Evolutionary conservation across 345 rosid genomes (phyloP).

Genomic region (Brassica napus): DNA sequence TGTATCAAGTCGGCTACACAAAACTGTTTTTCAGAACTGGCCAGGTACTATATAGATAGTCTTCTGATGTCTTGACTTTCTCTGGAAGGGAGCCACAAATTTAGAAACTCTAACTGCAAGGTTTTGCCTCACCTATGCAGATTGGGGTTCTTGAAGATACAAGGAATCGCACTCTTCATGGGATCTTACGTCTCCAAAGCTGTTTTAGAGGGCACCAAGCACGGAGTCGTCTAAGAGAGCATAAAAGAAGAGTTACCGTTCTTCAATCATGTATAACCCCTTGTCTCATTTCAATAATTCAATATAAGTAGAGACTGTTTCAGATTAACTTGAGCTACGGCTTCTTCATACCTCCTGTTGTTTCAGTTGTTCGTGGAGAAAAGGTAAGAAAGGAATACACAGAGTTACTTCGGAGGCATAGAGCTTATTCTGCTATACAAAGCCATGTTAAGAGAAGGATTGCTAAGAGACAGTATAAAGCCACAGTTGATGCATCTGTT

Average conservation of each 20-base stretch:
- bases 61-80: constrained; percentile 9
- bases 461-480: constrained; percentile 46
- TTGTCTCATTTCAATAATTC: background rate
- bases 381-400: constrained; percentile 64
- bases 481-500: constrained; percentile 55
- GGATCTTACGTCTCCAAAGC: constrained; percentile 69
- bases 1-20: constrained; percentile 93
- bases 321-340: constrained; percentile 13
- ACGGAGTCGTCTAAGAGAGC: constrained; percentile 51
- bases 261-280: constrained; percentile 72
- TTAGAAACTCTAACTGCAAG: constrained; percentile 3
- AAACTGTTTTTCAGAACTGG: constrained; percentile 80
- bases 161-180: constrained; percentile 63
- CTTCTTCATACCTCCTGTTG: constrained; percentile 5
- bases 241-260: constrained; percentile 48
- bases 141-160: constrained; percentile 69
- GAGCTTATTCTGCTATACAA: constrained; percentile 82
- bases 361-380: constrained; percentile 78
- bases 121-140: constrained; percentile 39
- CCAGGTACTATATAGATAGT: constrained; percentile 55
- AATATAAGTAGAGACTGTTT: background rate
- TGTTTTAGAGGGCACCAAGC: constrained; percentile 66
- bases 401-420: constrained; percentile 57
- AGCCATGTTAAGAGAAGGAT: constrained; percentile 57
- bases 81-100: background rate